phyloP scores from a whole-genome alignment of 805 yeast genomes.

The Starmera amethionina region DNA sequence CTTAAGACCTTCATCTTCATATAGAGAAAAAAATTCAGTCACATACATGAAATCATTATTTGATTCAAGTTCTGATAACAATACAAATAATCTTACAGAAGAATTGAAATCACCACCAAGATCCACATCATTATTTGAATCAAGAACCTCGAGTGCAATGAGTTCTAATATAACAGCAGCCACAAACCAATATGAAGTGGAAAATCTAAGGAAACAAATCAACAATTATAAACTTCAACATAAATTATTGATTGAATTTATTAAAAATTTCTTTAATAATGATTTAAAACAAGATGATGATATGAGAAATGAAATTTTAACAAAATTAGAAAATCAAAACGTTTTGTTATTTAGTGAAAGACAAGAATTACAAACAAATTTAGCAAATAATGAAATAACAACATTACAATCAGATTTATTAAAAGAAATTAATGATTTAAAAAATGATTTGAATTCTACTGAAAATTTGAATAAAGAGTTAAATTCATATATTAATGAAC shows the following conservation, averaged over 20 bases:
- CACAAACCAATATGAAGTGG: conserved; percentile 19
- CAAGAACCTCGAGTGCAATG: not conserved
- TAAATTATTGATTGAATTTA: conserved; percentile 22
- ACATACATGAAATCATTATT: conserved; percentile 15
- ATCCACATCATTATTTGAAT: conserved; percentile 14
- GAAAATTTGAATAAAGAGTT: conserved; percentile 14
- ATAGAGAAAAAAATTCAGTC: conserved; percentile 5
- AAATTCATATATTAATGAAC: conserved; percentile 13
- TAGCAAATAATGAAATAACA: conserved; percentile 3
- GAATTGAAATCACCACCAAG: conserved; percentile 6
- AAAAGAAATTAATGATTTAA: conserved; percentile 17
- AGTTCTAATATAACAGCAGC: conserved; percentile 6
- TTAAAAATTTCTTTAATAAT: conserved; percentile 10
- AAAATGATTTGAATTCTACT: conserved; percentile 16
- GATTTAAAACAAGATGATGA: conserved; percentile 12
- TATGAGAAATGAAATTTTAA: conserved; percentile 14
- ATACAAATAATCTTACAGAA: not conserved
- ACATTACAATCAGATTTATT: conserved; percentile 8
- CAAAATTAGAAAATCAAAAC: conserved; percentile 14
- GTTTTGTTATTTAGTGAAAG: conserved; percentile 8
- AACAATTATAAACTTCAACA: conserved; percentile 30
- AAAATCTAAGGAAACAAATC: conserved; percentile 29
- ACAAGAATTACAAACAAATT: conserved; percentile 9
- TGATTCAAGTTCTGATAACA: conserved; percentile 3
- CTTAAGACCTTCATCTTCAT: conserved; percentile 13